phyloP scores from a whole-genome alignment of 176 grass and related monocot genomes.

The Alloteropsis semialata region DNA sequence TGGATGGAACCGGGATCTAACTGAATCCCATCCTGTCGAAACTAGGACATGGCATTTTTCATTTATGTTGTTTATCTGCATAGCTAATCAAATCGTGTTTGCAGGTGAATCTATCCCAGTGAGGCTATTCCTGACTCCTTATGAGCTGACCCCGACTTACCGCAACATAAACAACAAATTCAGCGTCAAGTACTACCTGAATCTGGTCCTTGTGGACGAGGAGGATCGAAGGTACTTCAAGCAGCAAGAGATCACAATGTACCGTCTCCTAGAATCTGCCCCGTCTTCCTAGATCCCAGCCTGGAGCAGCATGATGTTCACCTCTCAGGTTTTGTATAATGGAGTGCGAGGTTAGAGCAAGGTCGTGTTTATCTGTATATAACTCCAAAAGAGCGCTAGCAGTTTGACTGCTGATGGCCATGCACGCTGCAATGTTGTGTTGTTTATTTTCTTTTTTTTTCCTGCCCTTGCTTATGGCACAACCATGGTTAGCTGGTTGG shows the following conservation, averaged over 20 bases:
- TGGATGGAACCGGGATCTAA: not conserved
- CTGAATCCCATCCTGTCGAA: not conserved
- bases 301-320: not conserved
- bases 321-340: conserved; percentile 17
- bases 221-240: conserved; percentile 95
- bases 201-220: conserved; percentile 90
- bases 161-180: conserved; percentile 97
- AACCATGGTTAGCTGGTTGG: not conserved
- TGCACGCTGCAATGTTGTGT: not conserved
- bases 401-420: not conserved
- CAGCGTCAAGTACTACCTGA: conserved; percentile 91
- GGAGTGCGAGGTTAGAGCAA: conserved; percentile 6
- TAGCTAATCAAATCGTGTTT: not conserved
- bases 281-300: conserved; percentile 24
- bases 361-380: conserved; percentile 25
- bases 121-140: conserved; percentile 71
- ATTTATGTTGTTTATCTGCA: not conserved
- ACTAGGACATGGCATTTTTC: not conserved
- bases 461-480: not conserved
- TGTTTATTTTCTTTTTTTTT: not conserved
- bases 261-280: conserved; percentile 39
- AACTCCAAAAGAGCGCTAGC: conserved; percentile 7
- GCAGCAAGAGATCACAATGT: conserved; percentile 87
- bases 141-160: conserved; percentile 42
- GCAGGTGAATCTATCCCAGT: conserved; percentile 66